Percentiles rank a stretch among this genome's conserved stretches.
Evolutionary conservation across 352 stramenopile species (phyloP).

Genomic region (Pythium monospermum): DNA sequence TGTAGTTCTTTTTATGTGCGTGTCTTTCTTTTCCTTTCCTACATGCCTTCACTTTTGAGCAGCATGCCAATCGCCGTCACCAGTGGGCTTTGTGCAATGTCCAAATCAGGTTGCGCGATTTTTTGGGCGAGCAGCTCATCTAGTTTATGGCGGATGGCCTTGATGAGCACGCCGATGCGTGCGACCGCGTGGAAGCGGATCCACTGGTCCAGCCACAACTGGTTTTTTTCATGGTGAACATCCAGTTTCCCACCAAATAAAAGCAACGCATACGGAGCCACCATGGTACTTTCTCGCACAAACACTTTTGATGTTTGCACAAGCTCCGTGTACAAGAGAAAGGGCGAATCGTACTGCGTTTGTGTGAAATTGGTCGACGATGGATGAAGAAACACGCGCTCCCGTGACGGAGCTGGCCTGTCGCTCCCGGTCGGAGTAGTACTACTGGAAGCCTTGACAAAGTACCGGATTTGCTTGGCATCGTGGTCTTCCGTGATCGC

Average conservation of each 20-base stretch:
- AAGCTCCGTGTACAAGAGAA: slow-evolving; percentile 94
- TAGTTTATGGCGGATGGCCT: slow-evolving; percentile 91
- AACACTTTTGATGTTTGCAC: slow-evolving; percentile 98
- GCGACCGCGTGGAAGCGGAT: slow-evolving; percentile 92
- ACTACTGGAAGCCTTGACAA: slow-evolving; percentile 44
- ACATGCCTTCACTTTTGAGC: slow-evolving; percentile 82
- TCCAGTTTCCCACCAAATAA: slow-evolving; percentile 96
- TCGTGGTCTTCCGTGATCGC: slow-evolving; percentile 88
- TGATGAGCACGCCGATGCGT: slow-evolving; percentile 95
- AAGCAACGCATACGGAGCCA: slow-evolving; percentile 95
- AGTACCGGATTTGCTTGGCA: slow-evolving; percentile 93
- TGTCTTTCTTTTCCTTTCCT: slow-evolving; percentile 9
- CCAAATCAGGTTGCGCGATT: slow-evolving; percentile 89
- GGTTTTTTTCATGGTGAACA: slow-evolving; percentile 89
- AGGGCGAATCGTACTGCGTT: slow-evolving; percentile 93
- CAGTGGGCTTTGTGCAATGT: slow-evolving; percentile 86
- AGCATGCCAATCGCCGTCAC: slow-evolving; percentile 77
- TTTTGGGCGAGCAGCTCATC: slow-evolving; percentile 92
- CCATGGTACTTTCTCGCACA: slow-evolving; percentile 96
- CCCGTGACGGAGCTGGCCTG: slow-evolving; percentile 30
- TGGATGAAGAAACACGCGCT: slow-evolving; percentile 97
- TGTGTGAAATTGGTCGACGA: slow-evolving; percentile 89
- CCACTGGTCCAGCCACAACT: slow-evolving; percentile 86
- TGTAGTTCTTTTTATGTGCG: slow-evolving; percentile 1
- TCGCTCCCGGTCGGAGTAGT: slow-evolving; percentile 7